Evolutionary conservation across 805 yeast genomes (phyloP).

Genomic region (Pichia pseudocactophila): DNA sequence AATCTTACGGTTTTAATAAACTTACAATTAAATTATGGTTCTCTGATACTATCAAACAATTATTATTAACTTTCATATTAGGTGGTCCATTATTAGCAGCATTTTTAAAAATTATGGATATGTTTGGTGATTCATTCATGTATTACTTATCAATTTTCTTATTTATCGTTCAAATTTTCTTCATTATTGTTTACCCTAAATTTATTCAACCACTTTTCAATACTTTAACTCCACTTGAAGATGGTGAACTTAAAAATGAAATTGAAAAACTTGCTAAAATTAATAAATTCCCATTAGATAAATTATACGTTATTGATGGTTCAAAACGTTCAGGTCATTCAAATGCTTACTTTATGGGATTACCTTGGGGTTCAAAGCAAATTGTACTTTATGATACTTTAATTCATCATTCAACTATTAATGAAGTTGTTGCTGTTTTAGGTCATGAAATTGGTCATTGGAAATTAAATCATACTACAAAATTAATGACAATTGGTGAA

Average conservation of each 20-base stretch:
- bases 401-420: slow-evolving; percentile 65
- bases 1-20: slow-evolving; percentile 89
- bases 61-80: slow-evolving; percentile 43
- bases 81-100: slow-evolving; percentile 69
- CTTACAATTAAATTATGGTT: slow-evolving; percentile 65
- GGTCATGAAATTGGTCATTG: slow-evolving; percentile 99
- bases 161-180: slow-evolving; percentile 60
- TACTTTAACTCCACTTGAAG: slow-evolving; percentile 81
- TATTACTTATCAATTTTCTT: slow-evolving; percentile 69
- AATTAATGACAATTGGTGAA: slow-evolving; percentile 59
- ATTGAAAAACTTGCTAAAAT: slow-evolving; percentile 71
- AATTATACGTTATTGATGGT: slow-evolving; percentile 89
- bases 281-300: slow-evolving; percentile 78
- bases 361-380: slow-evolving; percentile 90
- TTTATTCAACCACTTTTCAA: slow-evolving; percentile 90
- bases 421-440: slow-evolving; percentile 84
- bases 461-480: slow-evolving; percentile 83
- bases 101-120: slow-evolving; percentile 71
- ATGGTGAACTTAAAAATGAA: slow-evolving; percentile 75
- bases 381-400: slow-evolving; percentile 91
- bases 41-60: slow-evolving; percentile 58
- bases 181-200: slow-evolving; percentile 72
- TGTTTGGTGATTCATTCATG: slow-evolving; percentile 74
- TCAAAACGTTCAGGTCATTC: slow-evolving; percentile 94
- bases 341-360: slow-evolving; percentile 91